phyloP scores from a whole-genome alignment of 2,329 filamentous ascomycete genomes.

The Cladosporium sp. region DNA sequence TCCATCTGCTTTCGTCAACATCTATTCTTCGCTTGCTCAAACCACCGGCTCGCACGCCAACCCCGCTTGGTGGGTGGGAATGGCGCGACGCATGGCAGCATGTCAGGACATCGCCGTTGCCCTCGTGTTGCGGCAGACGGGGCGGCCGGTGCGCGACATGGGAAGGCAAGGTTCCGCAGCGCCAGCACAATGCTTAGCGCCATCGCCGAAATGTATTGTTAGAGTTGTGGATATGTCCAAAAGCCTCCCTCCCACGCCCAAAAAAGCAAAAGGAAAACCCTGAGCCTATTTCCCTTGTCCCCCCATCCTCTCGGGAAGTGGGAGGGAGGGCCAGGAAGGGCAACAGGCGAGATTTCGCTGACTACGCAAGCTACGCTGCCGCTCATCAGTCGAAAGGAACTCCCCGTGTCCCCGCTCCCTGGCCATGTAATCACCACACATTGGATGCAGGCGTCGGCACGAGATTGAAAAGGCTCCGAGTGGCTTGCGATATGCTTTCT shows the following conservation, averaged over 20 bases:
- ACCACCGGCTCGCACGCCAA: slow-evolving; percentile 6
- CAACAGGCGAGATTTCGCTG: background rate
- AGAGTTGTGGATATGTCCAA: too few relatives aligned
- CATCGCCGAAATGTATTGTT: too few relatives aligned
- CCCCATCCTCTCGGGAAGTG: background rate
- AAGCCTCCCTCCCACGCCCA: background rate
- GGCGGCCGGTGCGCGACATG: background rate
- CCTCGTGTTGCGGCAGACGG: slow-evolving; percentile 5
- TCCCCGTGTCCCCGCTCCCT: slow-evolving; percentile 1
- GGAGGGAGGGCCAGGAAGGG: too few relatives aligned
- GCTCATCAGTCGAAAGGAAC: background rate
- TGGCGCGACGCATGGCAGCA: background rate
- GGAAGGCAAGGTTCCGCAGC: background rate
- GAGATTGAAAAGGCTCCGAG: slow-evolving; percentile 3
- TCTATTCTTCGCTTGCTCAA: slow-evolving; percentile 10
- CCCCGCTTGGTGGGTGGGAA: background rate
- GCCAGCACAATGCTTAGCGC: slow-evolving; percentile 5
- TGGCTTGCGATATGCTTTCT: background rate
- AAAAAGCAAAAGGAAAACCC: background rate
- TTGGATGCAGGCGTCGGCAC: slow-evolving; percentile 7
- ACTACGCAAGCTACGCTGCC: slow-evolving; percentile 8
- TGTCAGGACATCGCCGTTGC: slow-evolving; percentile 7
- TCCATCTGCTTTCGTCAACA: too few relatives aligned
- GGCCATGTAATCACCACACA: too few relatives aligned
- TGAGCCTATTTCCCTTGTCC: background rate